phyloP scores from a whole-genome alignment of 441 rosid genomes.

The Manihot esculenta region DNA sequence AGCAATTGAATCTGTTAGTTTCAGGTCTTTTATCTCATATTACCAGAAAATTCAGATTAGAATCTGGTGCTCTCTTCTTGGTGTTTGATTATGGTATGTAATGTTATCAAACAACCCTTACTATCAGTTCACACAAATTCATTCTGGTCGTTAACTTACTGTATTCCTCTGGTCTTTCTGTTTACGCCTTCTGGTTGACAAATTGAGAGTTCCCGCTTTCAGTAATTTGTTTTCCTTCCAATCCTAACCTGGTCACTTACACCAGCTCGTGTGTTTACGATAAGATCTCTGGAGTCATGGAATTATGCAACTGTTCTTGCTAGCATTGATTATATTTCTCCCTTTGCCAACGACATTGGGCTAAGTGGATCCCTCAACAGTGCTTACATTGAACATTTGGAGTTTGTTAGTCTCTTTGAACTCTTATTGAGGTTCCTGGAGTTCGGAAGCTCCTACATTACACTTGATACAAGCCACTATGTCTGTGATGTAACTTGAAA shows the following conservation, averaged over 20 bases:
- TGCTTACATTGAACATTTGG: conserved; percentile 31
- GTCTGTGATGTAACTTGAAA: no score
- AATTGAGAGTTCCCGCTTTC: not conserved
- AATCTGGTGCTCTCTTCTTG: not conserved
- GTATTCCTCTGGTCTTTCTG: no score
- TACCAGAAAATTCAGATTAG: not conserved
- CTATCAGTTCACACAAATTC: no score
- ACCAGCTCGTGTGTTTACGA: no score
- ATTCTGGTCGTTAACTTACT: no score
- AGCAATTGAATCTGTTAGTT: not conserved
- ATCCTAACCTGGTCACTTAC: not conserved
- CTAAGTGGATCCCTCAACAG: conserved; percentile 30
- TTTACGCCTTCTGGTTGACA: no score
- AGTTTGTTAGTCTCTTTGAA: conserved; percentile 44
- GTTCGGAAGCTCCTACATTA: conserved; percentile 22
- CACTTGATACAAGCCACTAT: not conserved
- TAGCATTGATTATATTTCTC: conserved; percentile 30
- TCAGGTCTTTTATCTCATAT: not conserved
- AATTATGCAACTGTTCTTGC: not conserved
- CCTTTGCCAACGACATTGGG: conserved; percentile 29
- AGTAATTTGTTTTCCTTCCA: not conserved
- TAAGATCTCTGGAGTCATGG: not conserved
- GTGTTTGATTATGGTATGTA: not conserved
- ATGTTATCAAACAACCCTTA: not conserved
- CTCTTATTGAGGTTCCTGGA: conserved; percentile 36